Evolutionary conservation across 139 green algal species (phyloP), one percentile per base, ranked within the genome.

Genomic region (Chlamydomonas sp.): DNA sequence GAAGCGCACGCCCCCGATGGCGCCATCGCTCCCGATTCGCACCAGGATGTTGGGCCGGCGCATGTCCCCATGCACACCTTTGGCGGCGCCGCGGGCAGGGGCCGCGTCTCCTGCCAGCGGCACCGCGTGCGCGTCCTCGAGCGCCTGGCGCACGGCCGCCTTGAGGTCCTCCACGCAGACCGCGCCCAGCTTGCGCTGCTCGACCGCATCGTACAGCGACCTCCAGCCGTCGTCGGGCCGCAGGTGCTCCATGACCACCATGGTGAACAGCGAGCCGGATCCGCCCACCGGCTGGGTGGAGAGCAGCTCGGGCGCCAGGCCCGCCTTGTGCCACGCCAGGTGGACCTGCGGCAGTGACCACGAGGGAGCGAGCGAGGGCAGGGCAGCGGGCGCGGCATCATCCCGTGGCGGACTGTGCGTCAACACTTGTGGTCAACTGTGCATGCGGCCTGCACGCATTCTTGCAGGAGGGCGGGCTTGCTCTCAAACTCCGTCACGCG

Each of bases 191-290:
- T 49, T 49, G 31, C 31, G 31, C 31, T 74, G 14, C 68, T 20
- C 14, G 10, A 78, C 49, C 73, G 5, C 73, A 3, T 78, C 7
- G 8, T 49, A 5, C 8, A 78, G 73, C 49, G 49, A 8, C 73
- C 61, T 9, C 73, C 73, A 78, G 73, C 73, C 73, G 4, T 78
- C 73, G 49, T 78, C 73, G 49, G 73, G 31, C 31, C 73, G 31
- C 31, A 78, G 73, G 7, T 20, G 49, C 73, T 78, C 73, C 73
- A 78, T 78, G 73, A 78, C 49, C 31, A 78, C 73, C 73, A 78
- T 78, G 73, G 17, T 20, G 73, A 20, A 63, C 9, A 8, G 12
- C 7, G 8, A 8, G 49, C 73, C 31, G 4, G 31, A 49, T 49
- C 31, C 31, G 31, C 31, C 73, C 31, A 78, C 8, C 49, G 31